Conservation (phyloP, 2,329 filamentous ascomycete species). For the Scytalidium sp. region DNA sequence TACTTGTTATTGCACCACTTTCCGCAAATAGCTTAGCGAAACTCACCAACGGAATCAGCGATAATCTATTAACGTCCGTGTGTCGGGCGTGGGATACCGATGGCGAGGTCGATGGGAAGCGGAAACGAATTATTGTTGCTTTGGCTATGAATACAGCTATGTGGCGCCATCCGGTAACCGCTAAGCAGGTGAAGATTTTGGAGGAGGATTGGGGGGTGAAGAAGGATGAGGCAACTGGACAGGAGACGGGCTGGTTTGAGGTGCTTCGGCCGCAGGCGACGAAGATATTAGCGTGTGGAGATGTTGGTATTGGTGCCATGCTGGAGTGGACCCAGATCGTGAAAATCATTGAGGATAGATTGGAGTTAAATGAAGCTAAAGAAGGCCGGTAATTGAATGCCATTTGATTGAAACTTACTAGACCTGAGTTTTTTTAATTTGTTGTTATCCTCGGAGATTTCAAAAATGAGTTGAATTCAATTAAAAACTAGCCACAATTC, state of each 20-base stretch:
- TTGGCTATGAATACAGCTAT: constrained; percentile 88
- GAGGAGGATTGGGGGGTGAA: constrained; percentile 65
- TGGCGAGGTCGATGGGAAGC: constrained; percentile 28
- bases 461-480: no score
- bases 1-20: constrained; percentile 77
- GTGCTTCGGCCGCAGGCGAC: constrained; percentile 51
- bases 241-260: constrained; percentile 10
- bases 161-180: constrained; percentile 84
- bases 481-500: no score
- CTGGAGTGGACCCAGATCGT: constrained; percentile 77
- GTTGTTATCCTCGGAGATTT: no score
- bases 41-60: constrained; percentile 72
- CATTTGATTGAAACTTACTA: no score
- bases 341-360: constrained; percentile 51
- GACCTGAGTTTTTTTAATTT: no score
- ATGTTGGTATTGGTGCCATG: constrained; percentile 82
- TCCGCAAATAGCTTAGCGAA: constrained; percentile 86
- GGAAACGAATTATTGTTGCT: constrained; percentile 71
- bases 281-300: constrained; percentile 81
- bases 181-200: constrained; percentile 68
- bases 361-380: no score
- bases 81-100: constrained; percentile 82
- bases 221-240: constrained; percentile 24
- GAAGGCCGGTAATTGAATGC: no score
- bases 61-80: constrained; percentile 71